A percentile compares a stretch with the other conserved stretches of the same genome.
Conservation (phyloP, 495 filamentous ascomycete species). For the Aspergillus mulundensis region DNA sequence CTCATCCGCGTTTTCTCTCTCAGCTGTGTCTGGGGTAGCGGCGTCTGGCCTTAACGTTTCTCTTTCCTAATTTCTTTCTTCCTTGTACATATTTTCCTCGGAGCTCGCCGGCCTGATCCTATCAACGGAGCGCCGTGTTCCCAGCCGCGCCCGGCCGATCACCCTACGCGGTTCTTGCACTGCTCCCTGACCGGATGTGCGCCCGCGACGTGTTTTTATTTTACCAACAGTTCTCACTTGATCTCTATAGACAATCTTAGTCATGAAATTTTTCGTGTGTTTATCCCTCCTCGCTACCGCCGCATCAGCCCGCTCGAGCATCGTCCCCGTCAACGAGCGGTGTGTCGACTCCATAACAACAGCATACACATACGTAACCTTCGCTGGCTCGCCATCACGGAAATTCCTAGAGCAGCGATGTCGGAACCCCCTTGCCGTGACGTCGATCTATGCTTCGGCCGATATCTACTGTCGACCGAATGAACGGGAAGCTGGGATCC, state of each 20-base stretch:
- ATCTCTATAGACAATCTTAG: no score
- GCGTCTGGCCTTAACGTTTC: no score
- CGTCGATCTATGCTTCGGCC: constrained; percentile 38
- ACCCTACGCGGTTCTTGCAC: no score
- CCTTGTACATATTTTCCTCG: neutral
- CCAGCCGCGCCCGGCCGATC: no score
- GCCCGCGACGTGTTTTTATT: neutral
- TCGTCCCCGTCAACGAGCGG: constrained; percentile 26
- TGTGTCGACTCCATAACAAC: constrained; percentile 37
- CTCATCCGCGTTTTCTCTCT: no score
- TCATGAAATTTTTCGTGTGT: no score
- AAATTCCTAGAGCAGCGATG: constrained; percentile 31
- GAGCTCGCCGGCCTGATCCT: no score
- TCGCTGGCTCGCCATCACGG: constrained; percentile 23
- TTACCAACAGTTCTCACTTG: no score
- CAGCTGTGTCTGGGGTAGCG: no score
- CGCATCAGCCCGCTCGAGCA: neutral
- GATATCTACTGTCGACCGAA: constrained; percentile 29
- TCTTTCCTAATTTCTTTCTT: neutral
- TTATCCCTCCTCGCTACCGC: neutral
- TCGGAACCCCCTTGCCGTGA: constrained; percentile 31
- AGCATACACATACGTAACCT: constrained; percentile 36
- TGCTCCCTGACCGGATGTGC: no score
- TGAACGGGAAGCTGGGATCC: constrained; percentile 27
- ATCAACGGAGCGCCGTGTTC: no score